Evolutionary conservation across 495 filamentous ascomycete genomes (phyloP).

Genomic region (Extremus antarcticus): DNA sequence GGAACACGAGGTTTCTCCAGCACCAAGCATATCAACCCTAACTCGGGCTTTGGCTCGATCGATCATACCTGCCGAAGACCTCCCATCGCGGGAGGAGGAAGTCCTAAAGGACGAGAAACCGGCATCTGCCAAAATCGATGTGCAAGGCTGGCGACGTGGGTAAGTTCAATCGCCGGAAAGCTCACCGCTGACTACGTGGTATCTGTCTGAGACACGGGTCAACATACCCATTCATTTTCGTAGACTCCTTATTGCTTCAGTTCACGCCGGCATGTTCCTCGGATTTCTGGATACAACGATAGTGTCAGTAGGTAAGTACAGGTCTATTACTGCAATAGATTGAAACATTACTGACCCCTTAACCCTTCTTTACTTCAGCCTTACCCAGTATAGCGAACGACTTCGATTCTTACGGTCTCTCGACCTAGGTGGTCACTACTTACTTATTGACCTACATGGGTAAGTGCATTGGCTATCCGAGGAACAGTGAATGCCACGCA

Average conservation of each 20-base stretch:
- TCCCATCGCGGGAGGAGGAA: neutral
- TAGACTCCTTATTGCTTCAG: neutral
- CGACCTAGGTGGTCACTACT: conserved; percentile 7
- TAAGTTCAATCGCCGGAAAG: too few species aligned
- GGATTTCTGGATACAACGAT: conserved; percentile 10
- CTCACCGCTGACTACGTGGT: too few species aligned
- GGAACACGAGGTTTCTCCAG: neutral
- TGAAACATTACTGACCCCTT: too few species aligned
- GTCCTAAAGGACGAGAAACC: neutral
- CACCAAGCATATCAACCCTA: too few species aligned
- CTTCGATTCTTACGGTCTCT: conserved; percentile 1
- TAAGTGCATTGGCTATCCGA: neutral
- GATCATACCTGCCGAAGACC: neutral
- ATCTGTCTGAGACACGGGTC: too few species aligned
- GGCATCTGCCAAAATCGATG: neutral
- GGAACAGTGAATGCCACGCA: neutral
- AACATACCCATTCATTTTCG: too few species aligned
- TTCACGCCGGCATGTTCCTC: conserved; percentile 3
- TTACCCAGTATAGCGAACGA: conserved; percentile 4
- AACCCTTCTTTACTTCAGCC: too few species aligned
- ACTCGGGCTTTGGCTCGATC: neutral
- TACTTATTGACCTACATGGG: conserved; percentile 12
- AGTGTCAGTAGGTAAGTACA: conserved; percentile 4
- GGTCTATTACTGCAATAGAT: too few species aligned
- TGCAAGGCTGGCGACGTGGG: neutral